Conservation (phyloP, 2,329 filamentous ascomycete species). For the Elsinoe ampelina region DNA sequence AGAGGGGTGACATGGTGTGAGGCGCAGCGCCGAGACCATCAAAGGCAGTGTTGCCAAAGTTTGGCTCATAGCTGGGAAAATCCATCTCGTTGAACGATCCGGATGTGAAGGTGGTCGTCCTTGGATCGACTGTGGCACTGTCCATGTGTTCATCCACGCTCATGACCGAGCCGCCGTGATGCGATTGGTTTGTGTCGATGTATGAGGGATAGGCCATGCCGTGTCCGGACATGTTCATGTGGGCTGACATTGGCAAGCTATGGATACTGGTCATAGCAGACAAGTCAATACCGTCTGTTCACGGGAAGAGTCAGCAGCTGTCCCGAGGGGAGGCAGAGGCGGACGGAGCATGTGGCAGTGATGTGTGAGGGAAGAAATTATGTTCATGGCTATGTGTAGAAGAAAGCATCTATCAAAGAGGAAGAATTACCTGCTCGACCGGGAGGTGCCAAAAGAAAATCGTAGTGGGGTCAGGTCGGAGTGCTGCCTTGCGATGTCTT, state of each 20-base stretch:
- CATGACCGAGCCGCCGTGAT: conserved; percentile 3
- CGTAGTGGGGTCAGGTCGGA: neutral
- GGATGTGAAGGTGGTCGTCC: neutral
- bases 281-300: neutral
- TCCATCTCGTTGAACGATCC: neutral
- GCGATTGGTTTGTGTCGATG: neutral
- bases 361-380: neutral
- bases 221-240: conserved; percentile 1
- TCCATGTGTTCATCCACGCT: conserved; percentile 8
- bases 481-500: neutral
- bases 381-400: neutral
- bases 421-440: neutral
- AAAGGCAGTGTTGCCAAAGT: neutral
- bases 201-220: conserved; percentile 1
- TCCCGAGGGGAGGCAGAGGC: neutral
- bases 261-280: conserved; percentile 9
- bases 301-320: neutral
- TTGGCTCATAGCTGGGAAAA: neutral
- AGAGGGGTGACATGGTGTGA: conserved; percentile 5
- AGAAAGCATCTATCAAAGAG: neutral
- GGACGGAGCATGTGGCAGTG: neutral
- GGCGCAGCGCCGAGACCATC: neutral
- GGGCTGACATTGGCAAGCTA: conserved; percentile 2
- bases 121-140: conserved; percentile 6
- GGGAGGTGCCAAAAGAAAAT: neutral